A percentile compares a stretch with the other conserved stretches of the same genome.
These are phyloP conservation scores for Purshia tridentata DNA, from an alignment of 306 rosid species.

Conservation along the genomic window DNA sequence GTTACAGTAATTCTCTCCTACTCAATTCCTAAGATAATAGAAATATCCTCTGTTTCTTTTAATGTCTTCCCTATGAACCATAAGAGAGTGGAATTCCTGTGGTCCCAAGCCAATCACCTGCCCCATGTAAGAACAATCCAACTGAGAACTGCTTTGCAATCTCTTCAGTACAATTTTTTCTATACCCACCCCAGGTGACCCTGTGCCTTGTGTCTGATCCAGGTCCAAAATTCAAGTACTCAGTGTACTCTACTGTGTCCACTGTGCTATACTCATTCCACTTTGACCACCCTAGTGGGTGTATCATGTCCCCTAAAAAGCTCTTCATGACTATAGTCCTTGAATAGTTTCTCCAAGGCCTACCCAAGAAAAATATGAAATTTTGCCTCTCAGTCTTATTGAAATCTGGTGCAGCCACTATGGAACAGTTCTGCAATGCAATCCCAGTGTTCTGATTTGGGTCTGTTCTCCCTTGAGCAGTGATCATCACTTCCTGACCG, in stretches of 20 bases:
- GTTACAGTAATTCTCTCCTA: no score
- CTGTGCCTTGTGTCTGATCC: background rate
- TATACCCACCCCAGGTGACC: conserved; percentile 14
- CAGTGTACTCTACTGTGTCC: conserved; percentile 9
- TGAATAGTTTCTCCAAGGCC: conserved; percentile 15
- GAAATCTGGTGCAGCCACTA: conserved; percentile 3
- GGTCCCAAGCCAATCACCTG: conserved; percentile 4
- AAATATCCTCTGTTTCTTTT: background rate
- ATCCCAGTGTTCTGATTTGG: conserved; percentile 1
- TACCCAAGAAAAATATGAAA: background rate
- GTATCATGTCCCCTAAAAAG: background rate
- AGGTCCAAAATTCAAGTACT: conserved; percentile 10
- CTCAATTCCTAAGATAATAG: background rate
- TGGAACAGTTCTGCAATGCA: background rate
- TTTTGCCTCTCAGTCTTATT: background rate
- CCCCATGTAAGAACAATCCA: conserved; percentile 9
- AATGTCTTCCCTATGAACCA: background rate
- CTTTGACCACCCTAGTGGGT: conserved; percentile 9
- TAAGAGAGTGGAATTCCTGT: conserved; percentile 1
- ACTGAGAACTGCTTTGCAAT: background rate
- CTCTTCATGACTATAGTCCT: conserved; percentile 6
- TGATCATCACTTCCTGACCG: background rate
- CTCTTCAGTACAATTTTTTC: background rate
- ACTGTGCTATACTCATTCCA: background rate
- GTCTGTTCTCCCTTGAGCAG: conserved; percentile 18